Conservation (phyloP, 176 grass and related monocot species). For the Elaeis guineensis region DNA sequence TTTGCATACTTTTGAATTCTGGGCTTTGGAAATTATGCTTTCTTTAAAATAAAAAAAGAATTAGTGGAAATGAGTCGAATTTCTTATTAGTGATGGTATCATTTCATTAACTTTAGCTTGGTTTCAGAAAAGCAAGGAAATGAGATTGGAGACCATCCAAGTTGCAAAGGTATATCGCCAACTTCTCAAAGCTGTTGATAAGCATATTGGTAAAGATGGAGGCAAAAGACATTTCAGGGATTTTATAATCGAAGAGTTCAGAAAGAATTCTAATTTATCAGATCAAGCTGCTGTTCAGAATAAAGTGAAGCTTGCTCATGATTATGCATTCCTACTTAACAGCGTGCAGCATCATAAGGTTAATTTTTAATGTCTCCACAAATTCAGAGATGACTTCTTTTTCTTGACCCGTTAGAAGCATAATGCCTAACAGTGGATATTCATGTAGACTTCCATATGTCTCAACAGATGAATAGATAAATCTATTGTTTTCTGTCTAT, state of each 20-base stretch:
- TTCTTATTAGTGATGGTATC: too few relatives aligned
- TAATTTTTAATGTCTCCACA: background rate
- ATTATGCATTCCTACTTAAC: constrained; percentile 51
- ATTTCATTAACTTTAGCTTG: background rate
- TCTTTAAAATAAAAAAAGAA: too few relatives aligned
- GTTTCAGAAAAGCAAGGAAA: background rate
- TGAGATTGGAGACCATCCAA: constrained; percentile 22
- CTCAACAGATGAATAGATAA: too few relatives aligned
- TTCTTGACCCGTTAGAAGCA: background rate
- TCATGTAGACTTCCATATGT: too few relatives aligned
- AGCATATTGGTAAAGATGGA: constrained; percentile 27
- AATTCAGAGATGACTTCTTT: background rate
- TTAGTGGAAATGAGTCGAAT: too few relatives aligned
- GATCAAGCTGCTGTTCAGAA: constrained; percentile 20
- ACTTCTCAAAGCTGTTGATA: constrained; percentile 54
- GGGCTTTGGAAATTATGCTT: too few relatives aligned
- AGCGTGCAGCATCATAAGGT: constrained; percentile 72
- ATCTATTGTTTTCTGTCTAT: too few relatives aligned
- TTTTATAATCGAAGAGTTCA: constrained; percentile 49
- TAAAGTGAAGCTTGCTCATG: constrained; percentile 40
- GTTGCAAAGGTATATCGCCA: constrained; percentile 30
- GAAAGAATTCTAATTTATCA: constrained; percentile 20
- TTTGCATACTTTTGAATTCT: too few relatives aligned
- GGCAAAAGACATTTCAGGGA: constrained; percentile 51
- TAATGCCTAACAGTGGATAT: too few relatives aligned